Conservation (phyloP, 1,284 basidiomycete genomes). For the Stereum hirsutum region DNA sequence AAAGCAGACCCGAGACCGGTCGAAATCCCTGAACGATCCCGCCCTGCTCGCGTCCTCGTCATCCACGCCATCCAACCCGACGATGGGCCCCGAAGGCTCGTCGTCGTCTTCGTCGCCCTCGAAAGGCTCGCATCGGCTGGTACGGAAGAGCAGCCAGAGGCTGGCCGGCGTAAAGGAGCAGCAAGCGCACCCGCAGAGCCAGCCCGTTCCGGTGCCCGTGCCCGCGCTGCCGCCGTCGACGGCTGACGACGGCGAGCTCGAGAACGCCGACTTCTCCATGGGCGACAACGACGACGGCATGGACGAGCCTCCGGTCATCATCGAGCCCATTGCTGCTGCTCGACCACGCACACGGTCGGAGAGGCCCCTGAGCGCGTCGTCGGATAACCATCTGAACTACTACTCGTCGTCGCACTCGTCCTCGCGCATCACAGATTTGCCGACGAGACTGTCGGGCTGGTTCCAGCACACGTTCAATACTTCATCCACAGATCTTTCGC, state of each 20-base stretch:
- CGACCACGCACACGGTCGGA: slow-evolving; percentile 36
- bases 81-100: slow-evolving; percentile 16
- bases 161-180: slow-evolving; percentile 15
- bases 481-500: slow-evolving; percentile 61
- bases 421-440: slow-evolving; percentile 36
- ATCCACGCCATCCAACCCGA: slow-evolving; percentile 29
- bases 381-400: slow-evolving; percentile 33
- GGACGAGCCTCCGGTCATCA: slow-evolving; percentile 41
- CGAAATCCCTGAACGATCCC: slow-evolving; percentile 45
- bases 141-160: slow-evolving; percentile 3
- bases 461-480: slow-evolving; percentile 65
- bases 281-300: slow-evolving; percentile 20
- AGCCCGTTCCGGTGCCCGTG: slow-evolving; percentile 16
- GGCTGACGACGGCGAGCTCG: slow-evolving; percentile 13
- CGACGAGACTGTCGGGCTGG: slow-evolving; percentile 67
- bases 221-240: slow-evolving; percentile 15
- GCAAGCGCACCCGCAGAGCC: slow-evolving; percentile 13
- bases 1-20: slow-evolving; percentile 49
- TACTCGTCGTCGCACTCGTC: slow-evolving; percentile 24
- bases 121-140: neutral
- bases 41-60: slow-evolving; percentile 27
- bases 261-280: slow-evolving; percentile 20
- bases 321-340: slow-evolving; percentile 35
- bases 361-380: slow-evolving; percentile 31
- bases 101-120: slow-evolving; percentile 6